Evolutionary conservation across 2,329 filamentous ascomycete genomes (phyloP).

Genomic region (Cercospora zeina): DNA sequence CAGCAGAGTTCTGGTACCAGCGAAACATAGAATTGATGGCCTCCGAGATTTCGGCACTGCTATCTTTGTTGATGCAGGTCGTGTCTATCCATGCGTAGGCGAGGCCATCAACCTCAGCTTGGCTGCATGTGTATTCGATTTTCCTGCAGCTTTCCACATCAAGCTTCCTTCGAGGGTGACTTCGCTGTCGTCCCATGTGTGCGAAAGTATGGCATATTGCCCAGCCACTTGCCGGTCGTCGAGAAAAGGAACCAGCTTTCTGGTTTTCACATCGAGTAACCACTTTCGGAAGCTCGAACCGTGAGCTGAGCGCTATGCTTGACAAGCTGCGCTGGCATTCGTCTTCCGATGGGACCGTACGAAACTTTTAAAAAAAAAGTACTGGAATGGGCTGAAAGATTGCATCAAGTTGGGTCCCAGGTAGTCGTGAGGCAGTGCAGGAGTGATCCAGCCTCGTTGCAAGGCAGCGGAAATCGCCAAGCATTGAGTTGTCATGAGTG

Average conservation of each 20-base stretch:
- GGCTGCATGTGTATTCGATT: conserved; percentile 14
- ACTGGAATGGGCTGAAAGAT: no score
- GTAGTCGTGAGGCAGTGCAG: not conserved
- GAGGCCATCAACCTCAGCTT: conserved; percentile 22
- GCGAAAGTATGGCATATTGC: conserved; percentile 21
- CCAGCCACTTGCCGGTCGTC: not conserved
- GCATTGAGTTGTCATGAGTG: not conserved
- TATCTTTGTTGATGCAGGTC: conserved; percentile 31
- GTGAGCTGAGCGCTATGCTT: not conserved
- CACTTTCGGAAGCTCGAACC: conserved; percentile 5
- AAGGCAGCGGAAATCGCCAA: no score
- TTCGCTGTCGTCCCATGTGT: conserved; percentile 24
- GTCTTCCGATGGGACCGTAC: not conserved
- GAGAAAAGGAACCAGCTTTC: conserved; percentile 14
- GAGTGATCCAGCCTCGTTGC: not conserved
- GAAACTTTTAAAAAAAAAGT: no score
- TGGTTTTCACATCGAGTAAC: conserved; percentile 12
- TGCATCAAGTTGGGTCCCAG: no score
- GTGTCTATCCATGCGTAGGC: conserved; percentile 31
- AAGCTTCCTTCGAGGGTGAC: conserved; percentile 8
- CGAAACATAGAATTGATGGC: no score
- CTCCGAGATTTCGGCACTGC: conserved; percentile 25
- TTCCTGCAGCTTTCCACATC: conserved; percentile 22
- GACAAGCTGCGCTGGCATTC: no score
- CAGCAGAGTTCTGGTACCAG: conserved; percentile 28